Evolutionary conservation across 1,284 basidiomycete species (phyloP).

Genomic region (Cutaneotrichosporon sp.): DNA sequence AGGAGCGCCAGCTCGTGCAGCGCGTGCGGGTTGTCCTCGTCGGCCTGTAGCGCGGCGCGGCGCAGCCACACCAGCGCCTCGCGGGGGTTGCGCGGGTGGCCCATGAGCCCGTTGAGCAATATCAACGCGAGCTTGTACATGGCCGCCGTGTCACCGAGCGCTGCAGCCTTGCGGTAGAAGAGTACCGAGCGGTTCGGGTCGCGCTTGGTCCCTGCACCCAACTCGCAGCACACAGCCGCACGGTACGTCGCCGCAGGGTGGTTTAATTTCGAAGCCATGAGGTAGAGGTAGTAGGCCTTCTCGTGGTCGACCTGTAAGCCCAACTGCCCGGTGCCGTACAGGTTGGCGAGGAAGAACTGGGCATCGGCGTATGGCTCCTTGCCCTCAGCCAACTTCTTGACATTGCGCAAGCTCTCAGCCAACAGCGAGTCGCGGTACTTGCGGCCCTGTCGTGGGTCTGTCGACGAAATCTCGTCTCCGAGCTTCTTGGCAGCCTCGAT

Average conservation of each 20-base stretch:
- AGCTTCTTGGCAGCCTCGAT: constrained; percentile 98
- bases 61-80: constrained; percentile 95
- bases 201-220: constrained; percentile 94
- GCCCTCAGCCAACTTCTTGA: constrained; percentile 69
- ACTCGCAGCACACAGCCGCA: constrained; percentile 98
- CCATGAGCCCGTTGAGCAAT: constrained; percentile 79
- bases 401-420: constrained; percentile 84
- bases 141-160: constrained; percentile 92
- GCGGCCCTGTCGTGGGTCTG: constrained; percentile 56
- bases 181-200: constrained; percentile 86
- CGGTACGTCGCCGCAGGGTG: constrained; percentile 94
- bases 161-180: constrained; percentile 96
- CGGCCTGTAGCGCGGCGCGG: constrained; percentile 93
- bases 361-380: constrained; percentile 86
- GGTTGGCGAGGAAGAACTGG: constrained; percentile 99
- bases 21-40: constrained; percentile 97
- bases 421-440: constrained; percentile 91
- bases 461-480: constrained; percentile 70
- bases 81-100: constrained; percentile 79
- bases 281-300: constrained; percentile 95
- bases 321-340: constrained; percentile 91
- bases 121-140: constrained; percentile 99
- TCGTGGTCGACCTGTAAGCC: constrained; percentile 96
- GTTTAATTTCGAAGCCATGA: constrained; percentile 97
- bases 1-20: constrained; percentile 93